Evolutionary conservation across 1,139 yeast genomes (phyloP).

Genomic region (Taphrina wiesneri): DNA sequence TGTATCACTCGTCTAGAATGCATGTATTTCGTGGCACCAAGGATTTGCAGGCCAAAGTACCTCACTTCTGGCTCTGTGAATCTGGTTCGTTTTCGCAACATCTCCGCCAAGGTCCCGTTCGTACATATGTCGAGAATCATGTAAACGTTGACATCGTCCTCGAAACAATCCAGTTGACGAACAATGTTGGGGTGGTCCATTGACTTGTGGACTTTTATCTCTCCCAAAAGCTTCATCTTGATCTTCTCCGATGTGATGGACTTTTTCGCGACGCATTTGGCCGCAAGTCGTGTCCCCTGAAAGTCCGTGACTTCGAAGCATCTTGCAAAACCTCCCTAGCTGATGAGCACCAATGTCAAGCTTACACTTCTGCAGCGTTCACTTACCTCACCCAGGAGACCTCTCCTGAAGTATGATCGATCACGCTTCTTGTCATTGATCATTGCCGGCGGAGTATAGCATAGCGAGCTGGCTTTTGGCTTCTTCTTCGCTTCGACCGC

Average conservation of each 20-base stretch:
- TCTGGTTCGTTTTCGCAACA: conserved; percentile 76
- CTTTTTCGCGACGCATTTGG: conserved; percentile 95
- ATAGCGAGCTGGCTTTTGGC: conserved; percentile 80
- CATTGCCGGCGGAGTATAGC: conserved; percentile 92
- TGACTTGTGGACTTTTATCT: conserved; percentile 90
- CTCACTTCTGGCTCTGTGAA: conserved; percentile 91
- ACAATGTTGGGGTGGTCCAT: conserved; percentile 88
- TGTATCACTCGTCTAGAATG: conserved; percentile 84
- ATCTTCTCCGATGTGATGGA: conserved; percentile 90
- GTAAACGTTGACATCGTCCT: conserved; percentile 90
- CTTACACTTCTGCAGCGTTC: not conserved
- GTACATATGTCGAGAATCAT: conserved; percentile 92
- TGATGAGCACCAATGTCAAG: not conserved
- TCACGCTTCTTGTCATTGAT: conserved; percentile 78
- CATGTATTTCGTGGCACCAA: conserved; percentile 84
- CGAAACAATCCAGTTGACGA: conserved; percentile 89
- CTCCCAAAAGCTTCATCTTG: conserved; percentile 78
- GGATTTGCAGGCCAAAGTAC: conserved; percentile 83
- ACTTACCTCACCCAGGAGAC: conserved; percentile 74
- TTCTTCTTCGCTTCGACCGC: conserved; percentile 58
- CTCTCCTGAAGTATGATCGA: conserved; percentile 86
- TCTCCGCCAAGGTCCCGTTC: conserved; percentile 81
- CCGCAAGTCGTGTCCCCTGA: conserved; percentile 81
- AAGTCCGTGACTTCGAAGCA: conserved; percentile 93
- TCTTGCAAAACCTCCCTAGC: conserved; percentile 89